These are phyloP conservation scores for Wilhelminamyces savonicus DNA, from an alignment of 805 yeast genomes.

Conservation along the genomic window DNA sequence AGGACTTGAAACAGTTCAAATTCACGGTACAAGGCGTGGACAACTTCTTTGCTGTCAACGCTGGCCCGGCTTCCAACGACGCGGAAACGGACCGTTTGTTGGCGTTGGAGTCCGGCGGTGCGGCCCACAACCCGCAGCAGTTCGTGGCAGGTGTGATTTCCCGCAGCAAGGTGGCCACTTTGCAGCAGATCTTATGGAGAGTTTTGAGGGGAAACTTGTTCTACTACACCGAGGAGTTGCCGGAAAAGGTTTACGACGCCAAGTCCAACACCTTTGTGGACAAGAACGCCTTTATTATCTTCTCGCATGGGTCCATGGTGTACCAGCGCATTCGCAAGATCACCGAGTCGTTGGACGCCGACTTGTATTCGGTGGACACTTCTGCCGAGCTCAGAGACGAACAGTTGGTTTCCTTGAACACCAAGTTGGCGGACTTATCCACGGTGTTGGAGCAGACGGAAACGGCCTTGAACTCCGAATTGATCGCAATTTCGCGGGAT, in stretches of 20 bases:
- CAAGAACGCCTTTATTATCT: slow-evolving; percentile 81
- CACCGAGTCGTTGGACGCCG: slow-evolving; percentile 86
- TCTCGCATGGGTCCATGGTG: slow-evolving; percentile 83
- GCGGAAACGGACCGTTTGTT: slow-evolving; percentile 33
- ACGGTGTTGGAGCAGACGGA: slow-evolving; percentile 27
- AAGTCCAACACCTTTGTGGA: slow-evolving; percentile 50
- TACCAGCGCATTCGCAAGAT: slow-evolving; percentile 70
- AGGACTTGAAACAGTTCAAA: slow-evolving; percentile 65
- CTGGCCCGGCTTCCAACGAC: slow-evolving; percentile 29
- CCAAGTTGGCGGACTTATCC: slow-evolving; percentile 26
- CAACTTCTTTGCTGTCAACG: slow-evolving; percentile 19
- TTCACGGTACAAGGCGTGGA: slow-evolving; percentile 36
- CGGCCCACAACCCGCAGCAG: slow-evolving; percentile 28
- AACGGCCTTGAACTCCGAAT: slow-evolving; percentile 64
- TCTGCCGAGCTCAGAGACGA: slow-evolving; percentile 20
- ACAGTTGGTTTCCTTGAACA: slow-evolving; percentile 21
- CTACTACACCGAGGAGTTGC: slow-evolving; percentile 67
- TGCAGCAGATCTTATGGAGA: slow-evolving; percentile 88
- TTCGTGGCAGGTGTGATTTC: slow-evolving; percentile 80
- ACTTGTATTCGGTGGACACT: slow-evolving; percentile 54
- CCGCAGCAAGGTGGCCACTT: slow-evolving; percentile 58
- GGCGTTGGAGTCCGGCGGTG: slow-evolving; percentile 7
- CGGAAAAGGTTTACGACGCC: slow-evolving; percentile 60
- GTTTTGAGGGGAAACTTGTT: slow-evolving; percentile 87
- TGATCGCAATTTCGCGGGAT: slow-evolving; percentile 70